Percentiles rank a stretch among this genome's conserved stretches.
Evolutionary conservation across 2,329 filamentous ascomycete species (phyloP).

Genomic region (Fusarium chlamydosporum): DNA sequence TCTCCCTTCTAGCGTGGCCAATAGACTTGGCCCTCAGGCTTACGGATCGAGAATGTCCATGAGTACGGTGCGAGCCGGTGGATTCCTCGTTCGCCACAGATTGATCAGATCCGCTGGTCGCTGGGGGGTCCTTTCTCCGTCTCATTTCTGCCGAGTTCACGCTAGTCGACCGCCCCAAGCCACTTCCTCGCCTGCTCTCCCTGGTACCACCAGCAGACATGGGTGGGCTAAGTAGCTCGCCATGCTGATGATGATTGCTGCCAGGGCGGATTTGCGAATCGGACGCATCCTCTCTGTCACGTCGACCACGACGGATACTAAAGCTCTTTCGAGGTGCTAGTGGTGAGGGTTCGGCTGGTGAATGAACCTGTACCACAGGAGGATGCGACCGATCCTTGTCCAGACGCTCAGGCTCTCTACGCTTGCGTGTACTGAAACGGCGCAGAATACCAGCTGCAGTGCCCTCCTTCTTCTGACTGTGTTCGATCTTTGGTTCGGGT

Average conservation of each 20-base stretch:
- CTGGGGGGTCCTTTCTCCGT: slow-evolving; percentile 78
- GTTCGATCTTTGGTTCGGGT: slow-evolving; percentile 71
- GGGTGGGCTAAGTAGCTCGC: slow-evolving; percentile 83
- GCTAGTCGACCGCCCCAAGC: slow-evolving; percentile 87
- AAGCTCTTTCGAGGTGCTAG: slow-evolving; percentile 85
- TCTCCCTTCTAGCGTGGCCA: slow-evolving; percentile 89
- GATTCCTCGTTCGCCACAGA: slow-evolving; percentile 71
- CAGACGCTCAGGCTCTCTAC: slow-evolving; percentile 75
- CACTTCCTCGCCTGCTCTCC: slow-evolving; percentile 72
- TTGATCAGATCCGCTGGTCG: slow-evolving; percentile 84
- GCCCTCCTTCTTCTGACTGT: slow-evolving; percentile 84
- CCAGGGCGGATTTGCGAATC: slow-evolving; percentile 66
- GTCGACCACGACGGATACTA: slow-evolving; percentile 76
- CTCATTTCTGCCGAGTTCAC: slow-evolving; percentile 90
- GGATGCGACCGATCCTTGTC: slow-evolving; percentile 78
- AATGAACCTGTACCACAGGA: slow-evolving; percentile 82
- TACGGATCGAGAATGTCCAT: slow-evolving; percentile 69
- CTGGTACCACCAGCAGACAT: slow-evolving; percentile 69
- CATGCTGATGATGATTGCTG: slow-evolving; percentile 79
- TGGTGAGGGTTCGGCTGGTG: slow-evolving; percentile 73
- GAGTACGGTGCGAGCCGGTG: slow-evolving; percentile 66
- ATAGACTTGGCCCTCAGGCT: slow-evolving; percentile 86
- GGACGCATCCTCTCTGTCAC: slow-evolving; percentile 66
- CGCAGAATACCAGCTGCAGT: slow-evolving; percentile 86
- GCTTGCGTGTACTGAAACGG: slow-evolving; percentile 89